Evolutionary conservation across 2,329 filamentous ascomycete species (phyloP), one percentile per base, ranked within the genome.

Genomic region (Penicillium nordicum): DNA sequence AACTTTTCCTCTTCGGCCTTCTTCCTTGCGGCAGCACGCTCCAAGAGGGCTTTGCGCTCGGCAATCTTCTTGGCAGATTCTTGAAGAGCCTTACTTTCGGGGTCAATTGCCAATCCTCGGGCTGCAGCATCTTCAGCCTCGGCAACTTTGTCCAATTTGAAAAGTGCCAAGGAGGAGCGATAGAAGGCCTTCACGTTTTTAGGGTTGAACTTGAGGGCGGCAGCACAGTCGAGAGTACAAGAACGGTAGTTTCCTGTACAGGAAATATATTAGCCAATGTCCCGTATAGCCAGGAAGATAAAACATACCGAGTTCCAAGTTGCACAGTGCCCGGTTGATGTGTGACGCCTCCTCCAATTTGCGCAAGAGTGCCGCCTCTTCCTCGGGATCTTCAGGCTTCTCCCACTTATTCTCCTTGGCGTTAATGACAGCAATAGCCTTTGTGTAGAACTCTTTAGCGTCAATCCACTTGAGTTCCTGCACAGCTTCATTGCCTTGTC

Each of bases 401-500:
- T 83, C 79, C 61, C 77, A 70, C 70, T 79, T 70, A 34, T 76
- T 73, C 69, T 90, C 83, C 72, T 89, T 87, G 6, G 78, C 78
- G 11, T 82, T 80, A 18, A 97, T 76, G 7, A 95, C 84, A 11
- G 84, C 78, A 50, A 97, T 81, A n/a, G 88, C 92, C 77, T 96
- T 94, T 30, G 83, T 84, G 73, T 99, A 99, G 73, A 92, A 97
- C 73, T 96, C 92, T 70, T 88, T 88, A 4, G 92, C 94, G 73
- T 97, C 92, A 27, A 75, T 79, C 85, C 88, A 96, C 46, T 84
- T 80, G 73, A 86, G 87, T 53, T 81, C 80, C 65, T 83, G 82
- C 70, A 95, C 96, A 68, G 84, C 87, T 67, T 97, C 93, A 72
- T 99, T 99, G 34, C 94, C 94, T 64, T 91, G 89, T 71, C 93